phyloP scores from a whole-genome alignment of 805 yeast genomes.

The Nematodospora valgi region DNA sequence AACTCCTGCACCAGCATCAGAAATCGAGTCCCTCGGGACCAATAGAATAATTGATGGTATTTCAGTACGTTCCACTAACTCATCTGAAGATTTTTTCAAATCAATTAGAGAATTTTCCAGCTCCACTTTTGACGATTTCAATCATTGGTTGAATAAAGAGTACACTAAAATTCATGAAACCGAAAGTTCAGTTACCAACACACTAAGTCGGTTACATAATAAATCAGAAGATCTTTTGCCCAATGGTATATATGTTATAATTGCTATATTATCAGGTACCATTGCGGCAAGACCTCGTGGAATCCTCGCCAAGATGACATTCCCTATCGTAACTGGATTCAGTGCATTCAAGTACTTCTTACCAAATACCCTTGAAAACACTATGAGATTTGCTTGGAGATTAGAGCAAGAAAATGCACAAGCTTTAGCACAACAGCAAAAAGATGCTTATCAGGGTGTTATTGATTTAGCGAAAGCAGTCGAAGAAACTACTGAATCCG shows the following conservation, averaged over 20 bases:
- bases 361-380: constrained; percentile 68
- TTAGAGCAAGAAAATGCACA: constrained; percentile 63
- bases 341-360: constrained; percentile 65
- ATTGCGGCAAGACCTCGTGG: constrained; percentile 69
- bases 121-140: constrained; percentile 22
- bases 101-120: constrained; percentile 43
- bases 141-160: constrained; percentile 41
- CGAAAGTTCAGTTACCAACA: constrained; percentile 62
- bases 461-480: constrained; percentile 42
- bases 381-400: constrained; percentile 53
- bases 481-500: constrained; percentile 38
- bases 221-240: constrained; percentile 70
- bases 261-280: constrained; percentile 70
- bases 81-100: constrained; percentile 48
- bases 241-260: constrained; percentile 60
- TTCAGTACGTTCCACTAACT: constrained; percentile 49
- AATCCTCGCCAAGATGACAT: constrained; percentile 46
- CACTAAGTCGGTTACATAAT: constrained; percentile 62
- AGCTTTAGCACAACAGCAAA: constrained; percentile 60
- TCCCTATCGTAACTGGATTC: constrained; percentile 61
- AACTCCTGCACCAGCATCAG: constrained; percentile 39
- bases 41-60: constrained; percentile 52
- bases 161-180: constrained; percentile 50
- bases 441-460: constrained; percentile 43
- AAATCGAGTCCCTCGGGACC: constrained; percentile 44